These are phyloP conservation scores for Alternaria longipes DNA, from an alignment of 2,329 filamentous ascomycete species.

Conservation along the genomic window DNA sequence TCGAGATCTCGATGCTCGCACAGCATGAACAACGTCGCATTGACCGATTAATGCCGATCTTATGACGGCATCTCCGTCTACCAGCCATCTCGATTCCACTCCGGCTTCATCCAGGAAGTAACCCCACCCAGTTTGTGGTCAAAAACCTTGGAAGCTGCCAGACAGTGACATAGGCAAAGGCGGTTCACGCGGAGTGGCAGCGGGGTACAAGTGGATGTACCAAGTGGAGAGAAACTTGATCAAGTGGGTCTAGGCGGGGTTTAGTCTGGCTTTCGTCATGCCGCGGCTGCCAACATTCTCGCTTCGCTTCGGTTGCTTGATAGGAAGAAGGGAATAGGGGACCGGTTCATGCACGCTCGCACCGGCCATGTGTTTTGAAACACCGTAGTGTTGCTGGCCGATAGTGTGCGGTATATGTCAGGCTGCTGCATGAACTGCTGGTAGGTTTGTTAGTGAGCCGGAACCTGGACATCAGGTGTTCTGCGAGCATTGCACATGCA, in stretches of 20 bases:
- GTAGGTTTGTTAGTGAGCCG: constrained; percentile 2
- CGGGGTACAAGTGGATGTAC: constrained; percentile 11
- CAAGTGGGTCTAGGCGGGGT: constrained; percentile 10
- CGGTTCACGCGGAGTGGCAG: constrained; percentile 17
- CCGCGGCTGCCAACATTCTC: neutral
- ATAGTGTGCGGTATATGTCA: constrained; percentile 1
- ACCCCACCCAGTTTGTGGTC: neutral
- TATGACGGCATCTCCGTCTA: constrained; percentile 1
- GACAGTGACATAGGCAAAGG: constrained; percentile 14
- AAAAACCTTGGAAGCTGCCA: neutral
- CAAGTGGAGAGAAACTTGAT: neutral
- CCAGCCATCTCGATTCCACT: constrained; percentile 8
- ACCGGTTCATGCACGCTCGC: constrained; percentile 17
- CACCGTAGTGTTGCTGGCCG: constrained; percentile 5
- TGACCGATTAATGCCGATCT: constrained; percentile 3
- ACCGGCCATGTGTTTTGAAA: constrained; percentile 23
- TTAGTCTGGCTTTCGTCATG: constrained; percentile 8
- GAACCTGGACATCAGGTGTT: neutral
- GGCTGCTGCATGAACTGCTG: constrained; percentile 16
- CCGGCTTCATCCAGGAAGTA: neutral
- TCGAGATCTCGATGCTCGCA: constrained; percentile 10
- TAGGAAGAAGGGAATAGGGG: neutral
- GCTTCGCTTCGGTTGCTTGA: constrained; percentile 12
- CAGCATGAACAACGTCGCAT: constrained; percentile 7
- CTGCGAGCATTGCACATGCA: neutral